Conservation (phyloP, 129 eudicot genomes). For the Dittrichia graveolens region DNA sequence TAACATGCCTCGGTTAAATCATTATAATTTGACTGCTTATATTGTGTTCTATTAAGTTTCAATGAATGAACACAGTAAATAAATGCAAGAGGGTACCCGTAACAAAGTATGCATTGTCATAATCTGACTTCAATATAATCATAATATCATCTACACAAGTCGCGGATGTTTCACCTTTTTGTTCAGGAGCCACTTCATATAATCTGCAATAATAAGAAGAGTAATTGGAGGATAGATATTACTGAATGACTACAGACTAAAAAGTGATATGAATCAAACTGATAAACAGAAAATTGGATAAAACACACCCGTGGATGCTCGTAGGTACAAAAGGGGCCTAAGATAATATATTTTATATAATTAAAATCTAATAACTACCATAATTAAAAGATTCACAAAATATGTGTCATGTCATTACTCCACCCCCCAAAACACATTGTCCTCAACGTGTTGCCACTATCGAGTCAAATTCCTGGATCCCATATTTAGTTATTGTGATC, state of each 20-base stretch:
- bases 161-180: conserved; percentile 37
- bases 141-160: conserved; percentile 61
- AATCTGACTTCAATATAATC: conserved; percentile 60
- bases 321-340: no score
- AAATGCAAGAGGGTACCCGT: conserved; percentile 51
- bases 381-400: no score
- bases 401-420: no score
- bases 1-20: background rate
- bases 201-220: conserved; percentile 41
- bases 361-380: no score
- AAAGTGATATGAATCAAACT: no score
- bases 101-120: conserved; percentile 81
- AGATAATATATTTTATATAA: no score
- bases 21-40: conserved; percentile 1
- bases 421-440: no score
- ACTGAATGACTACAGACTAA: background rate
- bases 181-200: conserved; percentile 34
- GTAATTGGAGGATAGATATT: background rate
- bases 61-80: background rate
- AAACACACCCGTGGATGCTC: no score
- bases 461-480: no score
- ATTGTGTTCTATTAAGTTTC: background rate
- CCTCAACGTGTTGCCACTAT: no score
- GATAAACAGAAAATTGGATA: no score
- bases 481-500: no score